Percentiles rank a stretch among this genome's conserved stretches.
These are phyloP conservation scores for Pseudogymnoascus sp. DNA, from an alignment of 2,329 filamentous ascomycete species.

Conservation along the genomic window DNA sequence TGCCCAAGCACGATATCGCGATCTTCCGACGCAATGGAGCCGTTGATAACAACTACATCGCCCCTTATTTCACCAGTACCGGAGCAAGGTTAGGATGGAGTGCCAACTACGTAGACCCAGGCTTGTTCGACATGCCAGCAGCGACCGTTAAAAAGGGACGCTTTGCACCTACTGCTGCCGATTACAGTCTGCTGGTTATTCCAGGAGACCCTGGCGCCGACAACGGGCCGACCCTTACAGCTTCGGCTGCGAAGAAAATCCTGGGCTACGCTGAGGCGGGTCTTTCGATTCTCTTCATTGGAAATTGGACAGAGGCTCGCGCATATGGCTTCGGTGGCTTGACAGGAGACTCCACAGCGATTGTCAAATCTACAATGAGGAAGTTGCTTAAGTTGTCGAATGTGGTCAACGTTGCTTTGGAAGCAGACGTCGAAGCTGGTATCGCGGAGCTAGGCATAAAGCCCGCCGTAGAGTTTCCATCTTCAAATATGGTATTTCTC, in stretches of 20 bases:
- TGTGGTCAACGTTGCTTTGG: slow-evolving; percentile 7
- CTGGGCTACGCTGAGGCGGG: slow-evolving; percentile 12
- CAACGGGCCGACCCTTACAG: slow-evolving; percentile 13
- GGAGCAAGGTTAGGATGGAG: background rate
- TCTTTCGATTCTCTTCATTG: slow-evolving; percentile 15
- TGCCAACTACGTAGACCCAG: slow-evolving; percentile 12
- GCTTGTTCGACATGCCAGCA: background rate
- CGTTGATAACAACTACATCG: slow-evolving; percentile 9
- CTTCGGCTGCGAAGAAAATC: slow-evolving; percentile 2
- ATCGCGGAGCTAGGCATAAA: background rate
- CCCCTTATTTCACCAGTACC: slow-evolving; percentile 10
- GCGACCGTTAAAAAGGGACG: background rate
- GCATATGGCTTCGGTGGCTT: slow-evolving; percentile 5
- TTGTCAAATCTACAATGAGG: slow-evolving; percentile 11
- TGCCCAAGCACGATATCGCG: slow-evolving; percentile 13
- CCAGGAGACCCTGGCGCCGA: background rate
- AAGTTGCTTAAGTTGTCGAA: slow-evolving; percentile 2
- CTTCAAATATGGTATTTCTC: slow-evolving; percentile 12
- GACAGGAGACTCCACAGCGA: background rate
- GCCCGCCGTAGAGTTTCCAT: background rate
- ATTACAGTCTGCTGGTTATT: slow-evolving; percentile 14
- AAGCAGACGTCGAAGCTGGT: background rate
- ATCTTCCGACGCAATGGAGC: slow-evolving; percentile 13
- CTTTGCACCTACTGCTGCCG: slow-evolving; percentile 9
- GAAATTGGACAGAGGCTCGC: background rate